Base-by-base conservation (phyloP, 768 basidiomycete genomes). In the Russula sp. region DNA sequence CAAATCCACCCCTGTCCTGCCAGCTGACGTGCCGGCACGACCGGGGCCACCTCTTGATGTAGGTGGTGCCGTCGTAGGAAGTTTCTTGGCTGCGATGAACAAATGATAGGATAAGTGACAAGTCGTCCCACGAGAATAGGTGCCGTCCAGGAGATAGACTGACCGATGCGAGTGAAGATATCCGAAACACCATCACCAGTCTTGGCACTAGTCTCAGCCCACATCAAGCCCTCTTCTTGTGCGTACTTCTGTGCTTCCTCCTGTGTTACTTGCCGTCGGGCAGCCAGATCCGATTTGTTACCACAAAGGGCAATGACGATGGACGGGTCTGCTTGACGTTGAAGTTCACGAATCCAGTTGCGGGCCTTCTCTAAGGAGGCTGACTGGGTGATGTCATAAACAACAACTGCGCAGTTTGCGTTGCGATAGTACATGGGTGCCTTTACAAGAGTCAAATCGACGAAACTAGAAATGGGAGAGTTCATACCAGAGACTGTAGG, bases 371-470 rank as follows among this genome's bases (percentile, higher is more conserved):
- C 92, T 66, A 96, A 84, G 2, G 95, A 96, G 27, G 92, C 81
- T 8, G 88, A 73, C 72, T 93, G 89, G 47, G 97, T 98, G 74
- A 99, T 95, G 76, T 99, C 97, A 73, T 94, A 96, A 22, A 94
- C 93, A 52, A 94, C 94, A 32, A 96, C 91, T 31, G 94, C 93
- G 70, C 92, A 94, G 71, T 94, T 90, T 71, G 91, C 92, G 68
- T 93, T 93, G 68, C 93, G 88, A 76, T 97, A 97, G 79, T 96
- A 96, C 94, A 95, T 96, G 60, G 92, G 94, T 42, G 92, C 91
- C 85, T 93, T 60, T 20, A 55, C 39, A 6, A n/a, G 8, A 47
- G 34, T 39, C 32, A 35, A 42, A 51, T 32, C 45, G 51, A 22
- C 22, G 22, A 11, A 37, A 59, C 45, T 22, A 49, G 13, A 31